Conservation (phyloP, 2,329 filamentous ascomycete species). For the Pyrenochaeta sp. region DNA sequence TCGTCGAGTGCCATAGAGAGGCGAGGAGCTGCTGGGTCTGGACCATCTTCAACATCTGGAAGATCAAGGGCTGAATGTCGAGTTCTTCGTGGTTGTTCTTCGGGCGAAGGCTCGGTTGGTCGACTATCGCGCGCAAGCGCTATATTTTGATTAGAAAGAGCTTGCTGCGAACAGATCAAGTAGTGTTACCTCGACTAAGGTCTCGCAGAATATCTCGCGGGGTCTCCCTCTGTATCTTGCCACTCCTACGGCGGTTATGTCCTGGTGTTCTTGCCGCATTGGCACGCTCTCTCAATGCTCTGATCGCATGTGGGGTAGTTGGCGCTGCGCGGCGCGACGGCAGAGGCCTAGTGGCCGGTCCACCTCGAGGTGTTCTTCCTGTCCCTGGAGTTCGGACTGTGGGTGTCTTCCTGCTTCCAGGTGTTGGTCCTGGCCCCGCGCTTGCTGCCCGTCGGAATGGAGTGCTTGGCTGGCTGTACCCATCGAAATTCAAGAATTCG, state of each 20-base stretch:
- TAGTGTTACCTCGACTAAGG: conserved; percentile 56
- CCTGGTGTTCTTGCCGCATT: conserved; percentile 60
- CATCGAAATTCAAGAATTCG: conserved; percentile 30
- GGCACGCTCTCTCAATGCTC: conserved; percentile 61
- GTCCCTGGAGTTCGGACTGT: conserved; percentile 45
- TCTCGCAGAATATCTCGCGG: conserved; percentile 62
- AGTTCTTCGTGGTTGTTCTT: conserved; percentile 35
- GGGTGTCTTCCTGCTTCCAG: conserved; percentile 41
- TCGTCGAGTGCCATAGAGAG: conserved; percentile 53
- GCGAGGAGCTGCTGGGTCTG: conserved; percentile 50
- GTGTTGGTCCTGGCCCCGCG: conserved; percentile 41
- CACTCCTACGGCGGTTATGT: conserved; percentile 57
- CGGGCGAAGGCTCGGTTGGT: conserved; percentile 57
- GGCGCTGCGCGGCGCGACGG: conserved; percentile 51
- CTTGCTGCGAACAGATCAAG: conserved; percentile 6
- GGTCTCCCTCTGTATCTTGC: conserved; percentile 60
- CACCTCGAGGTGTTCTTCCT: conserved; percentile 43
- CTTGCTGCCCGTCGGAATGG: conserved; percentile 46
- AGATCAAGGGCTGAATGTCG: conserved; percentile 49
- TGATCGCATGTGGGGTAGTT: conserved; percentile 63
- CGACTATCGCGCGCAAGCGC: conserved; percentile 59
- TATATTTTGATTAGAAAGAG: conserved; percentile 32
- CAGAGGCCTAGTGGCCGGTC: conserved; percentile 41
- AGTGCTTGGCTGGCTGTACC: conserved; percentile 34
- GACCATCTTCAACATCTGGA: conserved; percentile 57